Evolutionary conservation across 148 eudicot species (phyloP).

Genomic region (Dysphania ambrosioides): DNA sequence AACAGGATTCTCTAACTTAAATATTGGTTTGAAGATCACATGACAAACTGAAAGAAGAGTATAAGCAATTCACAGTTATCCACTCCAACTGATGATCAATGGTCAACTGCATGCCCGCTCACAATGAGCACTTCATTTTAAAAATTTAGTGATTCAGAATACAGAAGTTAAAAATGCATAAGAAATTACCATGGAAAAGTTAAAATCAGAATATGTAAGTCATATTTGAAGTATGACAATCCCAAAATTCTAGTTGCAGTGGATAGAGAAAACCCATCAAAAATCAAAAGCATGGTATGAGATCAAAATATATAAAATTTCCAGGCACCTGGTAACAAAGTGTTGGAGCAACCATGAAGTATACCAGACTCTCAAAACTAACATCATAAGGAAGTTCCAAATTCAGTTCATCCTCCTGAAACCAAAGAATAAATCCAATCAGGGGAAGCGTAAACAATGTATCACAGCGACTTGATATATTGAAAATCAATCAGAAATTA

Average conservation of each 20-base stretch:
- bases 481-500: neutral
- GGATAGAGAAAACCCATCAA: neutral
- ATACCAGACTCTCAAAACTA: constrained; percentile 63
- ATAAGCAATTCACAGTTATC: neutral
- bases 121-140: neutral
- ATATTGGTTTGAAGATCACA: neutral
- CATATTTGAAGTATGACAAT: neutral
- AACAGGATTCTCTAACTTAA: neutral
- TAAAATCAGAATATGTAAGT: neutral
- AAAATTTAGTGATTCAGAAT: neutral
- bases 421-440: constrained; percentile 32
- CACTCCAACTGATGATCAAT: neutral
- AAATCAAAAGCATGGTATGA: constrained; percentile 1
- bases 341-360: constrained; percentile 97
- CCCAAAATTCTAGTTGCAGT: neutral
- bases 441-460: constrained; percentile 20
- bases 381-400: constrained; percentile 52
- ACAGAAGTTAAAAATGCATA: neutral
- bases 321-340: constrained; percentile 83
- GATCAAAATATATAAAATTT: neutral
- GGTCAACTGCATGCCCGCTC: neutral
- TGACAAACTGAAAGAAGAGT: neutral
- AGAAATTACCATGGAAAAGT: neutral
- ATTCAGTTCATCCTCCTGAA: constrained; percentile 47
- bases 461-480: neutral